phyloP scores from a whole-genome alignment of 805 yeast genomes.

The Saccharomycopsis capsularis region DNA sequence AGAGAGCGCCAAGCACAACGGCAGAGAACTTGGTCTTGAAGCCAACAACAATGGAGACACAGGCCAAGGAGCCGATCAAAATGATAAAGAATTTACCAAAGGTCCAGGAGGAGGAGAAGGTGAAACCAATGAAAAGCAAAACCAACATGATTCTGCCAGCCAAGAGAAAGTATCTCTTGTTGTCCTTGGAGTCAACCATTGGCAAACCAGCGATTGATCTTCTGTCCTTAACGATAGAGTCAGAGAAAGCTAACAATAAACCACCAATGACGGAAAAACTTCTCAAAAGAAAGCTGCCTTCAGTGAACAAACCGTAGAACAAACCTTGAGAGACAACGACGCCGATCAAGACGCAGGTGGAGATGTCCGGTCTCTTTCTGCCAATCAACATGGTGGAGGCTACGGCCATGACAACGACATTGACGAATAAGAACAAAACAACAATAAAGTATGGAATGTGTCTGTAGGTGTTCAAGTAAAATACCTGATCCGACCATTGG shows the following conservation, averaged over 20 bases:
- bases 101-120: conserved; percentile 69
- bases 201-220: conserved; percentile 73
- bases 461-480: conserved; percentile 72
- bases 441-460: conserved; percentile 74
- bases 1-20: conserved; percentile 53
- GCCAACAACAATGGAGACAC: conserved; percentile 80
- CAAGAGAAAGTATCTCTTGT: conserved; percentile 70
- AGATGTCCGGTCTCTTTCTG: conserved; percentile 59
- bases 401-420: conserved; percentile 60
- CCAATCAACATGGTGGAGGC: conserved; percentile 69
- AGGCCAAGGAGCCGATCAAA: conserved; percentile 59
- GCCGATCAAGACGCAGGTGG: conserved; percentile 59
- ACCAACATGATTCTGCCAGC: conserved; percentile 86
- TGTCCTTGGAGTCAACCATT: conserved; percentile 61
- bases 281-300: conserved; percentile 74
- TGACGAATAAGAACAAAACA: conserved; percentile 55
- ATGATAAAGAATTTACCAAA: conserved; percentile 50
- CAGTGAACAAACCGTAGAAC: conserved; percentile 80
- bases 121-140: conserved; percentile 77
- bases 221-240: conserved; percentile 72
- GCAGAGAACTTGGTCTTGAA: conserved; percentile 91
- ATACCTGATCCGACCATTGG: conserved; percentile 90
- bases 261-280: conserved; percentile 92
- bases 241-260: conserved; percentile 76
- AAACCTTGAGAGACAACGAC: conserved; percentile 81